These are phyloP conservation scores for Xerocomellus intermedius DNA, from an alignment of 768 basidiomycete species.

Conservation along the genomic window DNA sequence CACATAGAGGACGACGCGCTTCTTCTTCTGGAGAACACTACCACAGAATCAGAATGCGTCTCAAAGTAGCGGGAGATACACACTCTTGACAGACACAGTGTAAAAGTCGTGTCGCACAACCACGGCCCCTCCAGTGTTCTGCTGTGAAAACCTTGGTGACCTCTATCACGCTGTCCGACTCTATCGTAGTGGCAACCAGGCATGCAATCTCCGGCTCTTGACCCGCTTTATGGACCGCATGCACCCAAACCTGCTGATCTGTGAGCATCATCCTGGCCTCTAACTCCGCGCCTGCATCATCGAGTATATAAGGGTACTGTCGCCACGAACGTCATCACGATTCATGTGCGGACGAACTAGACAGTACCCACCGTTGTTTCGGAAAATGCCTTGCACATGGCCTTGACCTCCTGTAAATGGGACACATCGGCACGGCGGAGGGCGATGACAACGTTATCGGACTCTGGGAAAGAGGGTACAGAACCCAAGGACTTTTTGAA, in stretches of 20 bases:
- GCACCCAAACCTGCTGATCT: slow-evolving; percentile 58
- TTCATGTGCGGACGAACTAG: neutral
- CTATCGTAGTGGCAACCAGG: slow-evolving; percentile 67
- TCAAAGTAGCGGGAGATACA: slow-evolving; percentile 20
- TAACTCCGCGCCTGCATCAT: slow-evolving; percentile 36
- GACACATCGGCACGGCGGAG: slow-evolving; percentile 34
- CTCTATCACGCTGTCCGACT: slow-evolving; percentile 52
- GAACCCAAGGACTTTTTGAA: slow-evolving; percentile 20
- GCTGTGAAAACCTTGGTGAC: slow-evolving; percentile 75
- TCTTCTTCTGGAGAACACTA: slow-evolving; percentile 38
- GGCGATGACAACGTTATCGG: slow-evolving; percentile 16
- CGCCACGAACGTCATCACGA: neutral
- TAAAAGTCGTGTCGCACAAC: slow-evolving; percentile 63
- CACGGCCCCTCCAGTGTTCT: slow-evolving; percentile 46
- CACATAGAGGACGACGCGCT: slow-evolving; percentile 54
- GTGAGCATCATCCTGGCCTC: slow-evolving; percentile 54
- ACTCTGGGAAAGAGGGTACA: neutral
- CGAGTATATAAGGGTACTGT: slow-evolving; percentile 58
- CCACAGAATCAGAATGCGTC: slow-evolving; percentile 1
- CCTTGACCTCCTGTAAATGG: slow-evolving; percentile 37
- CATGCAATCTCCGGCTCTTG: slow-evolving; percentile 49
- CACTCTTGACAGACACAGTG: slow-evolving; percentile 55
- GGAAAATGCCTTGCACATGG: slow-evolving; percentile 56
- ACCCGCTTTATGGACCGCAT: slow-evolving; percentile 34
- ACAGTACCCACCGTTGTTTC: slow-evolving; percentile 49